Evolutionary conservation across 768 basidiomycete species (phyloP).

Genomic region (Lentinus tigrinus): DNA sequence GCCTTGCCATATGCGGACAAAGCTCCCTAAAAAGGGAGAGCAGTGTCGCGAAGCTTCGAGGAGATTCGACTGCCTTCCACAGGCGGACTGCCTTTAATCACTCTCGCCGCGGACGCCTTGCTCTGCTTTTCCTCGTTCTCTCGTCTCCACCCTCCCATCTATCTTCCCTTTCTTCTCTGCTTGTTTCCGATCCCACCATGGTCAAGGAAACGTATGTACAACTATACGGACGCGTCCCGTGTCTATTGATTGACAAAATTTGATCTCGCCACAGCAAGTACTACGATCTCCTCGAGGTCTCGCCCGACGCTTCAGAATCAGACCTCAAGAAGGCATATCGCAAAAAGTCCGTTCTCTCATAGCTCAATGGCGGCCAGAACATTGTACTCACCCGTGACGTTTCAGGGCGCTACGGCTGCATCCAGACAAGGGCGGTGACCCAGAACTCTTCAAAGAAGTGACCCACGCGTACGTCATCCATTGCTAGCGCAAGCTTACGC

Average conservation of each 20-base stretch:
- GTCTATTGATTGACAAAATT: slow-evolving; percentile 7
- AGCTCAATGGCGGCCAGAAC: not conserved
- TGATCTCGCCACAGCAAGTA: slow-evolving; percentile 58
- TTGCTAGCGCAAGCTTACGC: slow-evolving; percentile 6
- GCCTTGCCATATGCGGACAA: not conserved
- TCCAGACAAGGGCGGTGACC: slow-evolving; percentile 95
- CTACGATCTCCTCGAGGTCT: slow-evolving; percentile 90
- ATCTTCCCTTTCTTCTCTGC: slow-evolving; percentile 14
- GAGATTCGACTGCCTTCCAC: slow-evolving; percentile 41
- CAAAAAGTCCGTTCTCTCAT: slow-evolving; percentile 61
- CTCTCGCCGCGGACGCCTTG: not conserved
- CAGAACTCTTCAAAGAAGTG: slow-evolving; percentile 96
- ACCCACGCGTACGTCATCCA: slow-evolving; percentile 78
- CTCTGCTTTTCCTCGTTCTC: slow-evolving; percentile 5
- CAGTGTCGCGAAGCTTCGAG: slow-evolving; percentile 21
- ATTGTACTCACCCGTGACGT: slow-evolving; percentile 7
- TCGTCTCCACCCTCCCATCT: slow-evolving; percentile 9
- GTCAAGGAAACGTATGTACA: slow-evolving; percentile 65
- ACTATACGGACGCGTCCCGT: slow-evolving; percentile 3
- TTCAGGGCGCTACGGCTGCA: slow-evolving; percentile 78
- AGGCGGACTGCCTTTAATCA: slow-evolving; percentile 29
- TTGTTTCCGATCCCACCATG: slow-evolving; percentile 39
- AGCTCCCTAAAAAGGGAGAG: slow-evolving; percentile 8
- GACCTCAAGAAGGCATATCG: slow-evolving; percentile 96
- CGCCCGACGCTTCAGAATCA: slow-evolving; percentile 71